Evolutionary conservation across 2,329 filamentous ascomycete species (phyloP).

Genomic region (Pestalotiopsis sp.): DNA sequence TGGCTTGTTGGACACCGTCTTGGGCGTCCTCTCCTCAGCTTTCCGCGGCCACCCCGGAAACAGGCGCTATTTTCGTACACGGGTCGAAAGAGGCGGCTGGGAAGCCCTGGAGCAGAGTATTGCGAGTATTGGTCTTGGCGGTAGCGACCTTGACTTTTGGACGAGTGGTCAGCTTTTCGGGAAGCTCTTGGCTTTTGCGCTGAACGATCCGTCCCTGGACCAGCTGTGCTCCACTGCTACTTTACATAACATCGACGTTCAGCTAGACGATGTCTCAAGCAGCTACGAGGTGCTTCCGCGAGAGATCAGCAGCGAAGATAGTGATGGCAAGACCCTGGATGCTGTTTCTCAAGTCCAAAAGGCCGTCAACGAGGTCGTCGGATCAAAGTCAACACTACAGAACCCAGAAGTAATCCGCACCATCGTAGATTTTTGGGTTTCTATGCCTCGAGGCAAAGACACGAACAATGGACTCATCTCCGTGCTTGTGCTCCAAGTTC

Average conservation of each 20-base stretch:
- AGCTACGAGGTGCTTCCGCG: slow-evolving; percentile 19
- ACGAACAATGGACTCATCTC: slow-evolving; percentile 50
- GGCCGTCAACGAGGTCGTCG: slow-evolving; percentile 49
- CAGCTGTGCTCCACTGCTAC: slow-evolving; percentile 62
- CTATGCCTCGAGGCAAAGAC: slow-evolving; percentile 51
- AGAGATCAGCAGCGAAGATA: slow-evolving; percentile 10
- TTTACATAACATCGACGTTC: slow-evolving; percentile 18
- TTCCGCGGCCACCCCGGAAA: slow-evolving; percentile 83
- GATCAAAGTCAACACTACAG: slow-evolving; percentile 52
- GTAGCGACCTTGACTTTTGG: slow-evolving; percentile 67
- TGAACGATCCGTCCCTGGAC: slow-evolving; percentile 75
- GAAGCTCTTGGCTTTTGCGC: slow-evolving; percentile 75
- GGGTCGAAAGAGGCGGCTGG: slow-evolving; percentile 78
- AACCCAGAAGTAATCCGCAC: slow-evolving; percentile 64
- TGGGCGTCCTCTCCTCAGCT: slow-evolving; percentile 73
- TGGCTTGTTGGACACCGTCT: slow-evolving; percentile 67
- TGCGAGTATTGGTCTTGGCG: slow-evolving; percentile 65
- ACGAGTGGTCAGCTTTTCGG: slow-evolving; percentile 76
- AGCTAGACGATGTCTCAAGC: slow-evolving; percentile 12
- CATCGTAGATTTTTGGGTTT: slow-evolving; percentile 64
- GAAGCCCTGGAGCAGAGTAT: slow-evolving; percentile 72
- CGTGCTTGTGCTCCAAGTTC: slow-evolving; percentile 64
- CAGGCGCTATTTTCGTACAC: slow-evolving; percentile 78
- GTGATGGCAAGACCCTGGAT: slow-evolving; percentile 10
- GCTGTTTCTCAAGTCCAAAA: slow-evolving; percentile 27